phyloP scores from a whole-genome alignment of 352 stramenopile species.

The Peronospora belbahrii region DNA sequence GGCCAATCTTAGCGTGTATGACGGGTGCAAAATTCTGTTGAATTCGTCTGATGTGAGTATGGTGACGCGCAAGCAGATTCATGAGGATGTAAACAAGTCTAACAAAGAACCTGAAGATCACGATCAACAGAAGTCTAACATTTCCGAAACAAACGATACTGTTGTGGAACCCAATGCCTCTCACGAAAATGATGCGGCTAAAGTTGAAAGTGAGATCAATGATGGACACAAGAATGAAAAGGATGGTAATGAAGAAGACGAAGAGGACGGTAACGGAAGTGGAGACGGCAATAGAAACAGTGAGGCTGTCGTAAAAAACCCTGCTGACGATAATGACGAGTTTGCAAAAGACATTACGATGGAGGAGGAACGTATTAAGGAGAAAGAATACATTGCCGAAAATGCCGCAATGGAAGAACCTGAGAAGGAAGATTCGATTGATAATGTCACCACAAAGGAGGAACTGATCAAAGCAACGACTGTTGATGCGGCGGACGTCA shows the following conservation, averaged over 20 bases:
- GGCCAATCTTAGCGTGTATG: constrained; percentile 87
- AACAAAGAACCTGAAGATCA: neutral
- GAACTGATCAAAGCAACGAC: constrained; percentile 7
- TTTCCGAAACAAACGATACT: neutral
- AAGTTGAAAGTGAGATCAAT: neutral
- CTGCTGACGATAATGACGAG: neutral
- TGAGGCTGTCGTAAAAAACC: neutral
- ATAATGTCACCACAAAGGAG: constrained; percentile 13
- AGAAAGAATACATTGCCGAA: neutral
- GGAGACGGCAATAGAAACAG: constrained; percentile 1
- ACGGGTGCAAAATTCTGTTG: constrained; percentile 80
- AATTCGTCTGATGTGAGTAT: constrained; percentile 69
- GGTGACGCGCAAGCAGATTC: constrained; percentile 44
- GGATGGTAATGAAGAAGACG: constrained; percentile 1
- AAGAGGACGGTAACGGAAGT: constrained; percentile 3
- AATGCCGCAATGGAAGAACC: constrained; percentile 1
- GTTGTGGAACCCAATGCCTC: constrained; percentile 1
- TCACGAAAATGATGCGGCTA: constrained; percentile 1
- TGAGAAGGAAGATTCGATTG: constrained; percentile 5
- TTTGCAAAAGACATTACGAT: neutral
- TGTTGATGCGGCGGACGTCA: neutral
- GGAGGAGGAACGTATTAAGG: constrained; percentile 1
- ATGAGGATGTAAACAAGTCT: constrained; percentile 14
- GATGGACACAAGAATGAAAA: neutral
- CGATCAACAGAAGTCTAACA: constrained; percentile 2